phyloP scores from a whole-genome alignment of 1,284 basidiomycete species.

The Rhodotorula mucilaginosa region DNA sequence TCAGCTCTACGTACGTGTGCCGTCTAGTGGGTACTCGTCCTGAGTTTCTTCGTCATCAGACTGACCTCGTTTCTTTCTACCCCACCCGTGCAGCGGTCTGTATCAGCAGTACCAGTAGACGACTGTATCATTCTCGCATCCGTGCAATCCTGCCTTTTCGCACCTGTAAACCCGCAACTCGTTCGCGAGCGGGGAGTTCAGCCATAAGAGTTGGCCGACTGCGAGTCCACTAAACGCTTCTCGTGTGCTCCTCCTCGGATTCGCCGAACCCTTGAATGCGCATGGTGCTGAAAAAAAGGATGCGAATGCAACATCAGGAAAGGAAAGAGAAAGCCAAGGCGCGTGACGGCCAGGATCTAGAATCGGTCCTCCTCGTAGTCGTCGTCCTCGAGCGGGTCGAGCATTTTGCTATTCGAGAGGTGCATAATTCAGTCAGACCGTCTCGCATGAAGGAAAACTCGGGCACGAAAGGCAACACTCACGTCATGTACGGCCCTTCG shows the following conservation, averaged over 20 bases:
- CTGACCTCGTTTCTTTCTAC: too few species aligned
- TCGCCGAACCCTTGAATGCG: too few species aligned
- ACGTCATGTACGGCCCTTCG: conserved; percentile 89
- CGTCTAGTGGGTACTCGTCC: neutral
- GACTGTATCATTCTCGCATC: too few species aligned
- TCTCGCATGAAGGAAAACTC: too few species aligned
- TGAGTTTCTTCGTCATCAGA: neutral
- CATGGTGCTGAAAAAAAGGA: neutral
- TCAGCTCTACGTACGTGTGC: conserved; percentile 2
- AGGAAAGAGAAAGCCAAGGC: too few species aligned
- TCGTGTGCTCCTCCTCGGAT: too few species aligned
- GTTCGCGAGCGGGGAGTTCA: too few species aligned
- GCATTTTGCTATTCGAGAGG: conserved; percentile 7
- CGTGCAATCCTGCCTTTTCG: too few species aligned
- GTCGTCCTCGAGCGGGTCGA: conserved; percentile 16
- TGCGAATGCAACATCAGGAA: neutral
- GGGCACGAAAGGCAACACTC: conserved; percentile 4
- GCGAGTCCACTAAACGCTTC: too few species aligned
- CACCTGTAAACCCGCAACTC: too few species aligned
- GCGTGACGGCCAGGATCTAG: neutral
- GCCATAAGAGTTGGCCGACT: too few species aligned
- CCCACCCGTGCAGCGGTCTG: neutral
- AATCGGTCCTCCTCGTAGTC: conserved; percentile 6
- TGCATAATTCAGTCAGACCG: neutral
- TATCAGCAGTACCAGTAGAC: conserved; percentile 23